Conservation (phyloP, 768 basidiomycete genomes). For the Boletus sensibilis region DNA sequence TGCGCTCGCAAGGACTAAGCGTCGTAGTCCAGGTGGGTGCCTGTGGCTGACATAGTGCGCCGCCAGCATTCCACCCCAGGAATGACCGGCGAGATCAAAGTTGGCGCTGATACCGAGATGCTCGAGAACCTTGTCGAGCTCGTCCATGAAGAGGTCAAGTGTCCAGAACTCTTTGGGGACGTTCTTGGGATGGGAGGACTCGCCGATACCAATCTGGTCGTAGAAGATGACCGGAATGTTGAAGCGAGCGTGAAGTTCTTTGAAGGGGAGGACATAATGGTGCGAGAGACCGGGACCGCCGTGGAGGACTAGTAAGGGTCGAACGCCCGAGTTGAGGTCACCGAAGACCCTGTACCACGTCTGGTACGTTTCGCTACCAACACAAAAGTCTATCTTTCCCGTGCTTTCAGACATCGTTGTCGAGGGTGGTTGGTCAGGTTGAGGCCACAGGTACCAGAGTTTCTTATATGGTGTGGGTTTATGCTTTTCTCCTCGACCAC, state of each 20-base stretch:
- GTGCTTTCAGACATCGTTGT: slow-evolving; percentile 21
- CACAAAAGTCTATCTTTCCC: slow-evolving; percentile 22
- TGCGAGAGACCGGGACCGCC: slow-evolving; percentile 45
- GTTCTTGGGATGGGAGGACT: slow-evolving; percentile 41
- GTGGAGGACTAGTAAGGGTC: slow-evolving; percentile 44
- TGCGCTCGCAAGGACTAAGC: slow-evolving; percentile 34
- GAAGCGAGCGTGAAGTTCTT: slow-evolving; percentile 31
- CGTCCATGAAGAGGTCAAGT: slow-evolving; percentile 49
- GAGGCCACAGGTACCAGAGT: background rate
- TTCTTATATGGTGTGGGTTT: background rate
- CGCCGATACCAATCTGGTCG: slow-evolving; percentile 49
- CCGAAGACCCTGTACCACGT: slow-evolving; percentile 48
- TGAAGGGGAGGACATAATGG: slow-evolving; percentile 40
- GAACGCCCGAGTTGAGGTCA: slow-evolving; percentile 32
- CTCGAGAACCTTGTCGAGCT: slow-evolving; percentile 49
- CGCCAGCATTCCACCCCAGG: slow-evolving; percentile 58
- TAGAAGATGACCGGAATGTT: slow-evolving; percentile 48
- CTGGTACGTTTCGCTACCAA: slow-evolving; percentile 29
- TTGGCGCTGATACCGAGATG: slow-evolving; percentile 39
- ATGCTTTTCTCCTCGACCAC: background rate
- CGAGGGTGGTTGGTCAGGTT: background rate
- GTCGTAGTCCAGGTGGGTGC: slow-evolving; percentile 40
- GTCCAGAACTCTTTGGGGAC: slow-evolving; percentile 39
- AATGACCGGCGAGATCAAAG: slow-evolving; percentile 54
- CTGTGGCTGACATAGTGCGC: slow-evolving; percentile 38